phyloP scores from a whole-genome alignment of 768 basidiomycete species.

The Kockovaella imperatae region DNA sequence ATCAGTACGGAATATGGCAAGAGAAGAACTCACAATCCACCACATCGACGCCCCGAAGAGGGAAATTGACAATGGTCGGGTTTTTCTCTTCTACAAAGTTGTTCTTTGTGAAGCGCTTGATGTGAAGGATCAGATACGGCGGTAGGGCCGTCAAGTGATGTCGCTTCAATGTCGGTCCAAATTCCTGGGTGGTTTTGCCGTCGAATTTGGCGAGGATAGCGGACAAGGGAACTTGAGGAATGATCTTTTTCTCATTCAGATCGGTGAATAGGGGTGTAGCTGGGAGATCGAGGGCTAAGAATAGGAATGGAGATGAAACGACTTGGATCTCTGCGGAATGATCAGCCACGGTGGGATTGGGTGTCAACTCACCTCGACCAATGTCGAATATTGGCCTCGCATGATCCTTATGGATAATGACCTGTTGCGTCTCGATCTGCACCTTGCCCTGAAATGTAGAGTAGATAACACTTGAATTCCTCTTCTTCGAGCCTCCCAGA shows the following conservation, averaged over 20 bases:
- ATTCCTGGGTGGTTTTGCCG: conserved; percentile 87
- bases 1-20: conserved; percentile 4
- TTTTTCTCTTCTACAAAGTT: conserved; percentile 97
- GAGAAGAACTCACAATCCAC: conserved; percentile 63
- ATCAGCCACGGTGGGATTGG: conserved; percentile 2
- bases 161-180: conserved; percentile 66
- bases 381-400: conserved; percentile 89
- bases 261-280: conserved; percentile 98
- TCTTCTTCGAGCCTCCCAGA: conserved; percentile 87
- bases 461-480: conserved; percentile 85
- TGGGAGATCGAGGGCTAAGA: conserved; percentile 90
- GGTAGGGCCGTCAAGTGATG: conserved; percentile 87
- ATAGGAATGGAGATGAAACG: conserved; percentile 80
- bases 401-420: conserved; percentile 70
- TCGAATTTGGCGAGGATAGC: conserved; percentile 89
- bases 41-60: conserved; percentile 85
- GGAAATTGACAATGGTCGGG: conserved; percentile 96
- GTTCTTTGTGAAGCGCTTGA: conserved; percentile 95
- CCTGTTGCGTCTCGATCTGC: conserved; percentile 85
- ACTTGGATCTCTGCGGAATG: conserved; percentile 69
- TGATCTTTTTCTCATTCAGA: conserved; percentile 92
- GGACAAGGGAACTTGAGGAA: conserved; percentile 90
- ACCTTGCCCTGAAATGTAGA: conserved; percentile 90
- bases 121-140: conserved; percentile 85
- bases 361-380: conserved; percentile 61